phyloP scores from a whole-genome alignment of 345 rosid genomes.

The Eutrema heterophyllum region DNA sequence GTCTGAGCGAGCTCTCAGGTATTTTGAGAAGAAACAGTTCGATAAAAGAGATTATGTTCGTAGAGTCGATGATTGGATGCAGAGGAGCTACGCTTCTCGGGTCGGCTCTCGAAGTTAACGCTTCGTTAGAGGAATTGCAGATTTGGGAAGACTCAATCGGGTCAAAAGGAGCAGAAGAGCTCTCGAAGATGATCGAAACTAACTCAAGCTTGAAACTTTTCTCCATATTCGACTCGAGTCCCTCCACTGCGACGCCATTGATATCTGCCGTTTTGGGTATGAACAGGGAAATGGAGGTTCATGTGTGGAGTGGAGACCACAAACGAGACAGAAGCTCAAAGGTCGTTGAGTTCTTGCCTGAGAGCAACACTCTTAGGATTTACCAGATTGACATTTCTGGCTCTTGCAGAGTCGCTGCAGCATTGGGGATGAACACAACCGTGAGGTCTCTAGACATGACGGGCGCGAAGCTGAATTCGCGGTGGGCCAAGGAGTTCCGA shows the following conservation, averaged over 20 bases:
- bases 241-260: constrained; percentile 68
- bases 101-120: constrained; percentile 62
- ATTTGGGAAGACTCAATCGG: constrained; percentile 98
- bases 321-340: constrained; percentile 58
- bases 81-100: constrained; percentile 65
- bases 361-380: constrained; percentile 54
- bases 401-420: constrained; percentile 73
- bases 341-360: constrained; percentile 78
- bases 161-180: constrained; percentile 85
- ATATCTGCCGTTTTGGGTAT: constrained; percentile 84
- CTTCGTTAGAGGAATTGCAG: constrained; percentile 78
- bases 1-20: constrained; percentile 54
- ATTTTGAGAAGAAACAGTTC: constrained; percentile 49
- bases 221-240: constrained; percentile 71
- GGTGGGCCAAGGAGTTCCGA: constrained; percentile 83
- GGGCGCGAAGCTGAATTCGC: constrained; percentile 62
- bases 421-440: constrained; percentile 74
- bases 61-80: constrained; percentile 49
- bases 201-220: constrained; percentile 69
- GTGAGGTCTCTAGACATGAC: constrained; percentile 80
- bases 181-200: constrained; percentile 85
- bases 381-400: constrained; percentile 63
- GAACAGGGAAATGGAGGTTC: constrained; percentile 77
- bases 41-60: constrained; percentile 57
- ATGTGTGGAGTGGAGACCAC: constrained; percentile 68